Base-by-base conservation (phyloP, 2,329 filamentous ascomycete species). In the Cordyceps cateniannulata region DNA sequence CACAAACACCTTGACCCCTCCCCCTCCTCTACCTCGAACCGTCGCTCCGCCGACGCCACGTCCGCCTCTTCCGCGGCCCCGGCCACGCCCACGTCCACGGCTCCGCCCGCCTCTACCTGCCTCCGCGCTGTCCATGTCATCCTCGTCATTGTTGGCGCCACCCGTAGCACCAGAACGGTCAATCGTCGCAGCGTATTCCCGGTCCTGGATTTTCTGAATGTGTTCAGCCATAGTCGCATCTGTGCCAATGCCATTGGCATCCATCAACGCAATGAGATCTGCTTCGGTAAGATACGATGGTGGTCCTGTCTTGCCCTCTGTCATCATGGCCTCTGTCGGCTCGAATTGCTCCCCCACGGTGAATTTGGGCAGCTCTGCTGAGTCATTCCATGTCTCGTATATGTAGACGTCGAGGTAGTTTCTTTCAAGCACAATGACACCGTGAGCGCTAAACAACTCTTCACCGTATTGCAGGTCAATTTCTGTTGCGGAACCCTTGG, bases 211-310 rank as follows among this genome's bases (percentile, higher is more conserved):
- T 74, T 93, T 99, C 62, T 90, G 86, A 69, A 99, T 99, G 71
- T 99, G 95, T 69, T 99, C 95, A 0, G 95, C 95, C 95, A 99
- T 99, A 1, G 95, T 99, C 7, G 95, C 95, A 76, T 99, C 95
- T 10, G 95, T 99, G 14, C 95, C 95, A 65, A 99, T 99, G 2
- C 95, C 95, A 71, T 99, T 99, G 49, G 91, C 93, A 76, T 99
- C 95, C 95, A 99, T 99, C 12, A 99, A 82, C 3, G 89, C 89
- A 70, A 99, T 96, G 27, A 99, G 80, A 71, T 99, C 95, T 0
- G 95, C 93, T 71, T 99, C 95, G 0, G 95, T 98, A 32, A 99
- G 81, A 71, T 96, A 97, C 24, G 82, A 85, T 0, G 95, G 95
- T 14, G 93, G 80, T 1, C 82, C 84, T 0, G 95, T 99, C 73